Percentiles rank a stretch among this genome's conserved stretches.
phyloP scores from a whole-genome alignment of 768 basidiomycete species.

The Heimioporus sp. region DNA sequence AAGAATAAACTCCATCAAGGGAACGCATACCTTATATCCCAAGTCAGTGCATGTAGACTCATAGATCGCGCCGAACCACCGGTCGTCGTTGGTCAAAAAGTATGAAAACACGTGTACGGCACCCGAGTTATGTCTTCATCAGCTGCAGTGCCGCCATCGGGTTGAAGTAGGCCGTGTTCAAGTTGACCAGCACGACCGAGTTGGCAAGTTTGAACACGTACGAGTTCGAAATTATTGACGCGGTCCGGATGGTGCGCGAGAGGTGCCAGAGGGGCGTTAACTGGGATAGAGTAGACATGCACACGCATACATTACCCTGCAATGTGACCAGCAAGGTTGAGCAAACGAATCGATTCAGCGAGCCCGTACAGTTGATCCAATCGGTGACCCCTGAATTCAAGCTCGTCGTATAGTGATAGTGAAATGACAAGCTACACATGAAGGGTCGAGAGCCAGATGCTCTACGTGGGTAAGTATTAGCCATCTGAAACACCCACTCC shows the following conservation, averaged over 20 bases:
- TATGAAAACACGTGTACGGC: constrained; percentile 68
- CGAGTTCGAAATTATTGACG: constrained; percentile 50
- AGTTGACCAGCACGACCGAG: constrained; percentile 79
- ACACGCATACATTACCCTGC: constrained; percentile 68
- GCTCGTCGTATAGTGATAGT: constrained; percentile 23
- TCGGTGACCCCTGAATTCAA: constrained; percentile 81
- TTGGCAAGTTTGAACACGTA: constrained; percentile 68
- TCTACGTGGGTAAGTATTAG: too few relatives aligned
- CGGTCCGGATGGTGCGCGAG: constrained; percentile 56
- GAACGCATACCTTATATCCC: too few relatives aligned
- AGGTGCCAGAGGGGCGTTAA: constrained; percentile 44
- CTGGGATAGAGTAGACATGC: neutral
- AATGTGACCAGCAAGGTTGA: constrained; percentile 73
- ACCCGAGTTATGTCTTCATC: constrained; percentile 64
- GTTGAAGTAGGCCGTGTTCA: constrained; percentile 69
- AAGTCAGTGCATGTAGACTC: neutral
- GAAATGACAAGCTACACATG: too few relatives aligned
- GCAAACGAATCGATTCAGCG: constrained; percentile 75
- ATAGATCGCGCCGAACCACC: constrained; percentile 79
- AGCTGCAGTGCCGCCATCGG: constrained; percentile 71
- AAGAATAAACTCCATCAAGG: too few relatives aligned
- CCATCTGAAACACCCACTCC: too few relatives aligned
- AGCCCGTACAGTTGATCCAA: constrained; percentile 74
- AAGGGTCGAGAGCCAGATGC: too few relatives aligned
- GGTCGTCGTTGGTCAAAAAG: constrained; percentile 34